Evolutionary conservation across 129 eudicot species (phyloP).

Genomic region (Flaveria trinervia): DNA sequence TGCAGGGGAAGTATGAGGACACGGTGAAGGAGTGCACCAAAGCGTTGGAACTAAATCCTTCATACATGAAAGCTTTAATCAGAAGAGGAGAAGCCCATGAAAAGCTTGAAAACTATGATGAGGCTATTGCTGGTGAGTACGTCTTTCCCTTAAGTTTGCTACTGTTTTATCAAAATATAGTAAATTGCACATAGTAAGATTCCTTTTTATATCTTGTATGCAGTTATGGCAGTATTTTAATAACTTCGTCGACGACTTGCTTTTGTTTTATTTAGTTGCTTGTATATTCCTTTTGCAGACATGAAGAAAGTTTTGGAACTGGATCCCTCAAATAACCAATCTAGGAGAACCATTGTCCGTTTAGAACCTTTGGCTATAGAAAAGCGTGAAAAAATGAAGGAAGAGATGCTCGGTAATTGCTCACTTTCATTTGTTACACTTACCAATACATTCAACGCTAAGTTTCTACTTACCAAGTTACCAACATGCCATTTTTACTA

Average conservation of each 20-base stretch:
- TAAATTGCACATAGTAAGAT: background rate
- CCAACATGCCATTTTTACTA: background rate
- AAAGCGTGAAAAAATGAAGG: constrained; percentile 95
- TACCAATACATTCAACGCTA: background rate
- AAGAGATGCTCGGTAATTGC: constrained; percentile 84
- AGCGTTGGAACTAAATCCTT: constrained; percentile 80
- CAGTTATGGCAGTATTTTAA: background rate
- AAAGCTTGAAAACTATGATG: constrained; percentile 81
- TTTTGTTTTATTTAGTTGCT: background rate
- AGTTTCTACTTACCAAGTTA: background rate
- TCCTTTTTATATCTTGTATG: background rate
- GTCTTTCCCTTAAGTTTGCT: background rate
- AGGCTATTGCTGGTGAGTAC: constrained; percentile 69
- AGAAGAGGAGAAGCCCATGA: constrained; percentile 82
- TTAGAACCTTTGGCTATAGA: constrained; percentile 87
- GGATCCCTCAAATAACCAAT: constrained; percentile 74
- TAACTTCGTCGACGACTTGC: background rate
- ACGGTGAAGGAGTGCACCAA: constrained; percentile 84
- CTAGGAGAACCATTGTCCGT: constrained; percentile 59
- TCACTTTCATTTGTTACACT: background rate
- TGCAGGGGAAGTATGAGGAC: constrained; percentile 71
- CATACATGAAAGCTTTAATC: constrained; percentile 66
- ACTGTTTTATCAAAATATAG: background rate
- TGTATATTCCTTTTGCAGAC: constrained; percentile 42
- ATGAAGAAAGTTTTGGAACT: constrained; percentile 72